Percentiles rank a stretch among this genome's conserved stretches.
Evolutionary conservation across 2,329 filamentous ascomycete species (phyloP).

Genomic region (Triangularia verruculosa): DNA sequence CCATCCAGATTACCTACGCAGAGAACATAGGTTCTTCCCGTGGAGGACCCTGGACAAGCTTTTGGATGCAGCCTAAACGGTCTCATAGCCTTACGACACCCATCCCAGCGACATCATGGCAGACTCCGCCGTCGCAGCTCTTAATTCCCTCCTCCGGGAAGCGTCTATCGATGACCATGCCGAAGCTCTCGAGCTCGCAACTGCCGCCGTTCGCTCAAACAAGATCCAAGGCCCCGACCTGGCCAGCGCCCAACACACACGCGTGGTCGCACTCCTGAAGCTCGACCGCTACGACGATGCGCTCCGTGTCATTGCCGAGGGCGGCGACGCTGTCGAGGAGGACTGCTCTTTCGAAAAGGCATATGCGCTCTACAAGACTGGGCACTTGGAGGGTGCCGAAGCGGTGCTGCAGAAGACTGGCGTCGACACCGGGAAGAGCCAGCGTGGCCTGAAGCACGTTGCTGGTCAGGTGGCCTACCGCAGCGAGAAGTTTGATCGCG

Average conservation of each 20-base stretch:
- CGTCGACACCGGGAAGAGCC: background rate
- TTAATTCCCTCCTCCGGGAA: conserved; percentile 53
- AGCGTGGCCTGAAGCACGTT: conserved; percentile 46
- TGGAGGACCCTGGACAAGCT: conserved; percentile 15
- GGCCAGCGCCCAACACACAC: conserved; percentile 62
- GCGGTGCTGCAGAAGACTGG: conserved; percentile 33
- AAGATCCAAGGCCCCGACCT: conserved; percentile 45
- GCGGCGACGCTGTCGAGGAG: conserved; percentile 57
- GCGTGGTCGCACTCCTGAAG: conserved; percentile 72
- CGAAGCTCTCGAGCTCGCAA: conserved; percentile 64
- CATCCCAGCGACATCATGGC: conserved; percentile 31
- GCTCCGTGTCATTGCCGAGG: conserved; percentile 63
- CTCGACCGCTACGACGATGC: conserved; percentile 81
- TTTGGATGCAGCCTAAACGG: conserved; percentile 19
- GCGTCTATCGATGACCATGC: conserved; percentile 67
- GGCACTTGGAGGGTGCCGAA: conserved; percentile 63
- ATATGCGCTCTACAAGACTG: conserved; percentile 81
- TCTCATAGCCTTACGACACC: conserved; percentile 11
- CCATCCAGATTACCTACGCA: background rate
- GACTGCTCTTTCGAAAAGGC: conserved; percentile 66
- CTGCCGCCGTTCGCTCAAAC: conserved; percentile 59
- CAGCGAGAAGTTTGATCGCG: conserved; percentile 68
- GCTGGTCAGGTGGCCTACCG: conserved; percentile 71
- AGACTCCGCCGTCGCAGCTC: conserved; percentile 46
- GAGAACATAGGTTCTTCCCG: conserved; percentile 12